Percentiles rank a stretch among this genome's conserved stretches.
Conservation (phyloP, 2,329 filamentous ascomycete genomes). For the Aureobasidium sp. region DNA sequence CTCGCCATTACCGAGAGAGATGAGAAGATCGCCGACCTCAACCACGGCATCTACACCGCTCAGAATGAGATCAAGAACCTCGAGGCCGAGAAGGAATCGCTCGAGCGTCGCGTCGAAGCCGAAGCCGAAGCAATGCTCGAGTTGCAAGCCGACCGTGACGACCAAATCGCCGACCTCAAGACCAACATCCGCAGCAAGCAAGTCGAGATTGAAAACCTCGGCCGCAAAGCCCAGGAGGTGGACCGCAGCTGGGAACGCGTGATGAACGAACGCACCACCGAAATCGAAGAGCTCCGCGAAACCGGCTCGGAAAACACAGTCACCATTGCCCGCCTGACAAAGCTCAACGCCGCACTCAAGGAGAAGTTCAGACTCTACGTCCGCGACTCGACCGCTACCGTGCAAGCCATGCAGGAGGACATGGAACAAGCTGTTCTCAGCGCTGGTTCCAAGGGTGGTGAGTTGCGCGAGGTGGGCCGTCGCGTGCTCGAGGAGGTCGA, state of each 20-base stretch:
- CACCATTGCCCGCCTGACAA: slow-evolving; percentile 20
- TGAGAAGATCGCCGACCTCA: slow-evolving; percentile 25
- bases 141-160: slow-evolving; percentile 25
- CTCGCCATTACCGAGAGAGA: slow-evolving; percentile 27
- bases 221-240: slow-evolving; percentile 26
- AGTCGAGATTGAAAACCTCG: slow-evolving; percentile 24
- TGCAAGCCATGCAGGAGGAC: slow-evolving; percentile 18
- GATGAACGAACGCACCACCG: slow-evolving; percentile 29
- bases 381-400: slow-evolving; percentile 24
- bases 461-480: slow-evolving; percentile 1
- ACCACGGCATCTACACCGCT: slow-evolving; percentile 12
- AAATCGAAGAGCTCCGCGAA: slow-evolving; percentile 30
- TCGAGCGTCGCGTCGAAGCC: slow-evolving; percentile 27
- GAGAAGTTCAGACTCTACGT: slow-evolving; percentile 27
- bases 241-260: slow-evolving; percentile 34
- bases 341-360: slow-evolving; percentile 21
- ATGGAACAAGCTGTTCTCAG: neutral
- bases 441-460: neutral
- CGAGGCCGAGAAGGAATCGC: slow-evolving; percentile 21
- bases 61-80: slow-evolving; percentile 19
- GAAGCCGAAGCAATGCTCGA: slow-evolving; percentile 29
- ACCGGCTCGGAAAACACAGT: slow-evolving; percentile 18
- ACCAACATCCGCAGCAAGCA: slow-evolving; percentile 26
- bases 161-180: slow-evolving; percentile 25
- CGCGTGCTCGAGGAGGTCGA: slow-evolving; percentile 16